phyloP scores from a whole-genome alignment of 148 eudicot genomes.

The Bassia scoparia region DNA sequence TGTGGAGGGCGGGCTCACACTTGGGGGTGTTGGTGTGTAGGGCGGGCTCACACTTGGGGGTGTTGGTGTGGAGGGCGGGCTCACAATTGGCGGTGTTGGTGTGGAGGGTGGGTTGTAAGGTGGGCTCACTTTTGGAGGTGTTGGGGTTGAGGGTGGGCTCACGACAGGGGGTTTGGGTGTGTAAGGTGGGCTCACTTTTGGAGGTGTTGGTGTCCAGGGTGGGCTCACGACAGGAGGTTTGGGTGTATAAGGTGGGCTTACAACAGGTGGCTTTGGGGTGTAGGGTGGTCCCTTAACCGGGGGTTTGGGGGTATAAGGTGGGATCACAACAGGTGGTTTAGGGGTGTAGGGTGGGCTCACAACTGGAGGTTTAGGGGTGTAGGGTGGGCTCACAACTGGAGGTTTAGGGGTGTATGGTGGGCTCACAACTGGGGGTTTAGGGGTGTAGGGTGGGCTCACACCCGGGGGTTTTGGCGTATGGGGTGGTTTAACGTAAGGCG shows the following conservation, averaged over 20 bases:
- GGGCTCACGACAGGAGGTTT: slow-evolving; percentile 30
- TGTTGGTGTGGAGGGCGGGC: slow-evolving; percentile 20
- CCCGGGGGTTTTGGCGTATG: slow-evolving; percentile 24
- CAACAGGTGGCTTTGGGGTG: slow-evolving; percentile 7
- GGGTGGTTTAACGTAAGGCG: slow-evolving; percentile 13
- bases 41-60: slow-evolving; percentile 27
- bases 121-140: slow-evolving; percentile 12
- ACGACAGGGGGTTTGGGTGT: not conserved
- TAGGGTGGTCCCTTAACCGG: slow-evolving; percentile 27
- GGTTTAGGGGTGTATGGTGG: slow-evolving; percentile 28
- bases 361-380: slow-evolving; percentile 26
- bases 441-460: slow-evolving; percentile 8
- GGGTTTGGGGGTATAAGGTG: slow-evolving; percentile 29
- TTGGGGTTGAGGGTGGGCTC: slow-evolving; percentile 9
- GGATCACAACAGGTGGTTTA: slow-evolving; percentile 21
- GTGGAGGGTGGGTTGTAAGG: slow-evolving; percentile 1
- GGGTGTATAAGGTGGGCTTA: slow-evolving; percentile 15
- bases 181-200: slow-evolving; percentile 16
- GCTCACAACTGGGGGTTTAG: slow-evolving; percentile 27
- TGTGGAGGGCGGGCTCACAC: slow-evolving; percentile 22
- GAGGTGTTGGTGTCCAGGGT: slow-evolving; percentile 23
- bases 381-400: slow-evolving; percentile 22
- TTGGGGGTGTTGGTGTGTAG: slow-evolving; percentile 26
- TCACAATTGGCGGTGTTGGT: slow-evolving; percentile 1
- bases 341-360: slow-evolving; percentile 30